Conservation (phyloP, 2,329 filamentous ascomycete species). For the Helicocarpus griseus region DNA sequence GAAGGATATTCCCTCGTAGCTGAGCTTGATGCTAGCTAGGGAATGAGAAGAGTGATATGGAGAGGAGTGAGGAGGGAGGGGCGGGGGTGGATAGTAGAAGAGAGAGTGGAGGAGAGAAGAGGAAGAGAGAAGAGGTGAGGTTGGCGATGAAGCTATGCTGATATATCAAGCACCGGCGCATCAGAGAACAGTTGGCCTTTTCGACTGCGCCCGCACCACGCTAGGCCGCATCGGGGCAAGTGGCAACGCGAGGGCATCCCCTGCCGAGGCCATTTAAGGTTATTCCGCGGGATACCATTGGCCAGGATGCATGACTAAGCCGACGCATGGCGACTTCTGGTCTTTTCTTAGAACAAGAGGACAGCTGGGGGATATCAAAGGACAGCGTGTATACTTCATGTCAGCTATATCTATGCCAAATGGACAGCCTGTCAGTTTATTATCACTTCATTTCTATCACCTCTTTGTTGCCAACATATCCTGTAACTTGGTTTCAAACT, state of each 20-base stretch:
- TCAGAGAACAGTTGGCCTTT: constrained; percentile 33
- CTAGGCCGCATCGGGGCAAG: constrained; percentile 10
- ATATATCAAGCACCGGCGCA: no score
- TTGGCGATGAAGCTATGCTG: no score
- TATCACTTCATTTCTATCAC: no score
- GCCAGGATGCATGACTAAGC: constrained; percentile 23
- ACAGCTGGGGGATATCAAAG: not conserved
- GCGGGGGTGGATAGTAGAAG: constrained; percentile 13
- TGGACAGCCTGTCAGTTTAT: no score
- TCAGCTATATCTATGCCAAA: no score
- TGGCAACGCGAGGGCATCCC: not conserved
- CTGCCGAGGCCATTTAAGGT: constrained; percentile 20
- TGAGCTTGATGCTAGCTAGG: constrained; percentile 8
- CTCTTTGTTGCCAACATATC: no score
- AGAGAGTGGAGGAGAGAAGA: constrained; percentile 9
- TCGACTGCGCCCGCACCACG: constrained; percentile 13
- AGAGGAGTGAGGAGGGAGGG: constrained; percentile 14
- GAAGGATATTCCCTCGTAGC: no score
- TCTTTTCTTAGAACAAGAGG: not conserved
- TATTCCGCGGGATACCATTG: constrained; percentile 32
- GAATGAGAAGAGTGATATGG: constrained; percentile 10
- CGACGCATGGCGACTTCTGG: not conserved
- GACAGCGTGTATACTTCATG: not conserved
- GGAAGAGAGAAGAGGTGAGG: not conserved
- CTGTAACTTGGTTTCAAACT: no score